Evolutionary conservation across 2,329 filamentous ascomycete genomes (phyloP).

Genomic region (Hypoxylon sp.): DNA sequence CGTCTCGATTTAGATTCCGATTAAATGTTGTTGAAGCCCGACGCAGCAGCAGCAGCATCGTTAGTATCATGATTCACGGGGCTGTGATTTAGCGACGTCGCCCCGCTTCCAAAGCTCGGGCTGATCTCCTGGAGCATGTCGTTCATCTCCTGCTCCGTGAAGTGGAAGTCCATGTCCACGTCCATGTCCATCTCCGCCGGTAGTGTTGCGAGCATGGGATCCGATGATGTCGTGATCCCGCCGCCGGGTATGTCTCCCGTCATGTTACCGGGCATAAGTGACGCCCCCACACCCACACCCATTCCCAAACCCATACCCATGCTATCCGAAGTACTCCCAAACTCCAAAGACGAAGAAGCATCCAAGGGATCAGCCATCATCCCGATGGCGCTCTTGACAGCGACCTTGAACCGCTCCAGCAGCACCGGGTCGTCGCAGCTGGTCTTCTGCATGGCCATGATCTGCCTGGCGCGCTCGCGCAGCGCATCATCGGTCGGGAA

Average conservation of each 20-base stretch:
- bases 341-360: no score
- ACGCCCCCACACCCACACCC: conserved; percentile 1
- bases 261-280: background rate
- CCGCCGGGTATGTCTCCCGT: no score
- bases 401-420: conserved; percentile 62
- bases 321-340: no score
- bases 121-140: conserved; percentile 43
- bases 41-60: conserved; percentile 1
- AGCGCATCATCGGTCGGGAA: conserved; percentile 61
- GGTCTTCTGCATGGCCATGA: conserved; percentile 57
- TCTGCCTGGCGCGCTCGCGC: conserved; percentile 56
- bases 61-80: conserved; percentile 7
- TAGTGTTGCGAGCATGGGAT: conserved; percentile 22
- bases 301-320: background rate
- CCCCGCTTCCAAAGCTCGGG: conserved; percentile 29
- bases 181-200: conserved; percentile 36
- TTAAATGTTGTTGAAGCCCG: no score
- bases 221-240: no score
- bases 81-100: conserved; percentile 4
- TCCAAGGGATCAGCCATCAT: background rate
- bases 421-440: conserved; percentile 63
- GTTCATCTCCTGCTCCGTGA: conserved; percentile 44
- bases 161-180: conserved; percentile 39
- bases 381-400: conserved; percentile 49
- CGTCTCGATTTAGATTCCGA: conserved; percentile 19